phyloP scores from a whole-genome alignment of 2,329 filamentous ascomycete species.

The Fusarium sp. region DNA sequence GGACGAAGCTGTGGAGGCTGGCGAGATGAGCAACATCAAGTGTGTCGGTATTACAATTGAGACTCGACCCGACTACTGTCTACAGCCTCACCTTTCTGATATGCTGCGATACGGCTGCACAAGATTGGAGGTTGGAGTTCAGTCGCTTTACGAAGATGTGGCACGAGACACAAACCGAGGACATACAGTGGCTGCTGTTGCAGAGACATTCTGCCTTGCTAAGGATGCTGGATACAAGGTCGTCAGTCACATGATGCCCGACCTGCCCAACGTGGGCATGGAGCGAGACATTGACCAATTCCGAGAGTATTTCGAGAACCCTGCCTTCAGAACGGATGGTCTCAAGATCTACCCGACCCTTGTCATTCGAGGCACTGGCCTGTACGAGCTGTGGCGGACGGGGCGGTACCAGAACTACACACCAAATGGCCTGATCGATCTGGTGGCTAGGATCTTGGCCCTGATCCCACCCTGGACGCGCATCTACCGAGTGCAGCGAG shows the following conservation, averaged over 20 bases:
- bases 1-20: slow-evolving; percentile 93
- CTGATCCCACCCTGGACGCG: slow-evolving; percentile 97
- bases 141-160: slow-evolving; percentile 97
- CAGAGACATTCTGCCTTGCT: slow-evolving; percentile 95
- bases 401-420: slow-evolving; percentile 99
- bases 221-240: slow-evolving; percentile 99
- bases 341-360: slow-evolving; percentile 98
- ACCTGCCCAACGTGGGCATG: slow-evolving; percentile 97
- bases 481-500: slow-evolving; percentile 97
- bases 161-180: slow-evolving; percentile 98
- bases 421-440: slow-evolving; percentile 93
- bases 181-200: slow-evolving; percentile 94
- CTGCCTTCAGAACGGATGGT: slow-evolving; percentile 94
- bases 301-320: slow-evolving; percentile 97
- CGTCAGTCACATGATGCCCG: slow-evolving; percentile 99
- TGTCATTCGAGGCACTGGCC: slow-evolving; percentile 93
- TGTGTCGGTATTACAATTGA: slow-evolving; percentile 99
- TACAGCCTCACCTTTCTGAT: slow-evolving; percentile 92
- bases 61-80: slow-evolving; percentile 94
- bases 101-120: slow-evolving; percentile 99
- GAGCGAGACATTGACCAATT: slow-evolving; percentile 98
- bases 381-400: slow-evolving; percentile 98
- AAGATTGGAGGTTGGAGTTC: slow-evolving; percentile 91
- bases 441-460: slow-evolving; percentile 95
- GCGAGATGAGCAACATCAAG: slow-evolving; percentile 97